Percentiles rank a stretch among this genome's conserved stretches.
phyloP scores from a whole-genome alignment of 1,284 basidiomycete species.

The Polyporus tsugae region DNA sequence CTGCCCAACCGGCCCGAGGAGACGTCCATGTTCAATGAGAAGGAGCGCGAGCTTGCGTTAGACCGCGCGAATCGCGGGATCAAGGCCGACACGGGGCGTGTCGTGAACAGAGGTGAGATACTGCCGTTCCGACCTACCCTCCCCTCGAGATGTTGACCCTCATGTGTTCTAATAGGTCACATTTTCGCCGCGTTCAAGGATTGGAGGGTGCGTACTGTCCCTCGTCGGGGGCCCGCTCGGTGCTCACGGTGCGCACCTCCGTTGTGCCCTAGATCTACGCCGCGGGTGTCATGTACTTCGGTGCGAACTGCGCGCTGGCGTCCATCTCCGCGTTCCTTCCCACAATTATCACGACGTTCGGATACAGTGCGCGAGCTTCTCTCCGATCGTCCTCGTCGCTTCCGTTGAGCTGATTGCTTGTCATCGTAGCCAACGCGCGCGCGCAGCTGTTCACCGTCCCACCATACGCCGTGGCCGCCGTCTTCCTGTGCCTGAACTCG shows the following conservation, averaged over 20 bases:
- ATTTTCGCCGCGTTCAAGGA: slow-evolving; percentile 72
- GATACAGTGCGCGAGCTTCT: slow-evolving; percentile 50
- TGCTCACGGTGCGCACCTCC: background rate
- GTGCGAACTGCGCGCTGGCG: slow-evolving; percentile 80
- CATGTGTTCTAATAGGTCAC: slow-evolving; percentile 51
- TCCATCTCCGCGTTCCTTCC: slow-evolving; percentile 87
- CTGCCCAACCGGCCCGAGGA: slow-evolving; percentile 85
- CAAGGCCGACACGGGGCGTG: slow-evolving; percentile 71
- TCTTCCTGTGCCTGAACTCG: slow-evolving; percentile 70
- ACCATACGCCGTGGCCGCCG: slow-evolving; percentile 79
- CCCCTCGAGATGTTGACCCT: background rate
- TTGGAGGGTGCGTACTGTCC: slow-evolving; percentile 62
- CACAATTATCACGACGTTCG: slow-evolving; percentile 81
- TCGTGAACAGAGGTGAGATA: slow-evolving; percentile 69
- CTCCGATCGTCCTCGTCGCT: background rate
- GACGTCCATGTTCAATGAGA: slow-evolving; percentile 72
- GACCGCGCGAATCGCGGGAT: slow-evolving; percentile 78
- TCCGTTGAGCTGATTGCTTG: slow-evolving; percentile 11
- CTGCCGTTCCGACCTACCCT: background rate
- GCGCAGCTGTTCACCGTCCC: slow-evolving; percentile 83
- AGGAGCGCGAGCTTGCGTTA: slow-evolving; percentile 77
- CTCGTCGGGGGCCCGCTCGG: background rate
- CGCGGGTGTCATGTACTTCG: slow-evolving; percentile 78
- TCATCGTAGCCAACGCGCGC: slow-evolving; percentile 51
- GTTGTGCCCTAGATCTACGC: slow-evolving; percentile 57